Evolutionary conservation across 176 grass and related monocot species (phyloP), one percentile per base, ranked within the genome.

Genomic region (Metroxylon sagu): DNA sequence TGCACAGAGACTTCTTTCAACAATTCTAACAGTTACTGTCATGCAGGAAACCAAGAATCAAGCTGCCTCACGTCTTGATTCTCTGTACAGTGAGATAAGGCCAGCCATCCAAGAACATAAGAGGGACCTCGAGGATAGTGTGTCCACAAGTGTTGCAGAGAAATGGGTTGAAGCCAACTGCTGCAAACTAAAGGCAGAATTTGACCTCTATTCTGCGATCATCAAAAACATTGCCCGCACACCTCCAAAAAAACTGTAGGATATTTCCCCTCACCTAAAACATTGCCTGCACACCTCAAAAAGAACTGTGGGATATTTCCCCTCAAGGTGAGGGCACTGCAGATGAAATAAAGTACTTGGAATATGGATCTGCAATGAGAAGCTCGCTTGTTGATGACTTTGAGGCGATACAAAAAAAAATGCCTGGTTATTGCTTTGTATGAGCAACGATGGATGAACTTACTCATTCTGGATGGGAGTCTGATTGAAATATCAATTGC

Each of bases 151-250:
- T 73, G 79, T 91, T 48, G 93, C 93, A 0, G 75, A 88, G 81
- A 80, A 85, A 52, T 97, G 93, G 93, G 91, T 97, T 28, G 78
- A 88, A 78, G 81, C 84, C 21, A 88, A 84, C 71, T 92, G 93
- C 72, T 52, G 62, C 74, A 98, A 88, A 76, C 87, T 88, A 60
- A 98, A 85, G 81, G 78, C 93, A 17, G 87, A 98, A 39, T 98
- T 88, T 67, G 93, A 98, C 69, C 70, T 98, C 2, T 85, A 77
- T 62, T 85, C 75, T 57, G 64, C 84, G 4, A 73, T 98, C 49
- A 85, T 88, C 69, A 98, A 82, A 68, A 85, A 88, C 58, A 62
- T 91, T 29, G 69, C 75, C 0, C 83, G 72, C 4, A 69, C 81
- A 16, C 84, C 84, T 27, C 67, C 64, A 53, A 69, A 49, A 48